Base-by-base conservation (phyloP, 306 rosid species). In the Cucurbita moschata region DNA sequence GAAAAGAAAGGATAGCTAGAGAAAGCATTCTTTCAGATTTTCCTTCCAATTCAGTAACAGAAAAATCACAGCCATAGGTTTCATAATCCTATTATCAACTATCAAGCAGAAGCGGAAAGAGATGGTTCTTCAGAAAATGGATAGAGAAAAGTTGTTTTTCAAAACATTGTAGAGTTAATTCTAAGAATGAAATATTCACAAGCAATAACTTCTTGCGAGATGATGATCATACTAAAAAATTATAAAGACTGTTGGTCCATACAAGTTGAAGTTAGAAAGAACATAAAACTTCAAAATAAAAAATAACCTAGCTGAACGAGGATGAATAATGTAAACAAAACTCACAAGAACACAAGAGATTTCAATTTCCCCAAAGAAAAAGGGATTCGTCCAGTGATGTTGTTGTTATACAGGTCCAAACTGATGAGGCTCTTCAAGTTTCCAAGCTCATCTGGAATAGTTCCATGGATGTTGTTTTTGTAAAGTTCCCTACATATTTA, bases 331-430 rank as follows among this genome's bases (percentile, higher is more conserved):
- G 49, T 18, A 40, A 74, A 47, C n/a, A 42, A 61, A 52, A 86
- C 98, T 90, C 86, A 93, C 98, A 93, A 79, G 84, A 93, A 93
- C 81, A 90, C 92, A 9, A 93, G 98, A 79, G 86, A 87, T 82
- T 90, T 93, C 90, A 90, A 74, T 54, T 90, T 86, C 78, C 92
- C 98, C 80, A 92, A 75, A 13, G 93, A 84, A 43, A 84, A 59
- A 44, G 98, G 98, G 73, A 92, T 85, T 64, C 82, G 78, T 75
- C 98, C 97, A 1, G 96, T 83, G 47, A 93, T 83, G 82, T 93
- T 93, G 89, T 93, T 93, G 83, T 85, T 87, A 67, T 93, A 93
- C 82, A 93, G 77, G 82, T 90, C 97, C 90, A 93, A 85, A 86
- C 98, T 93, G 82, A 93, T 80, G 77, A 93, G 94, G 82, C 85